Base-by-base conservation (phyloP, 352 stramenopile species). In the Peronosclerospora sorghi region DNA sequence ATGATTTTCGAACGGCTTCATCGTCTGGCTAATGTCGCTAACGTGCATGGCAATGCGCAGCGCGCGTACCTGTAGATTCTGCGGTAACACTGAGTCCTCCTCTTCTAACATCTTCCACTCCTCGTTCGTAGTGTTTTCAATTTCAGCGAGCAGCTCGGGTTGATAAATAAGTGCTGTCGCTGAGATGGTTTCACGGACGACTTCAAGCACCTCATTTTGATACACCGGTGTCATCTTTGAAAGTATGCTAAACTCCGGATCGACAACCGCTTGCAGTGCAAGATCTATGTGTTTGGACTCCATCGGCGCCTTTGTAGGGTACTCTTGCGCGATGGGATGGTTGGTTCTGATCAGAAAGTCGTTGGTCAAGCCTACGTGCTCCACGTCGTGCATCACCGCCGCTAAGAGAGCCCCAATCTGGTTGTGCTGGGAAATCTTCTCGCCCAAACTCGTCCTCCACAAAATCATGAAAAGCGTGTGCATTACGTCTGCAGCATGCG, bases 1-100 rank as follows among this genome's bases (percentile, higher is more conserved):
- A 52, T 90, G 77, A 47, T 83, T 73, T 10, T 23, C 43, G 32
- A 86, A 86, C 30, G 77, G 74, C 59, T 90, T 90, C 68, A 82
- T 86, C 15, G 74, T 87, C 56, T 90, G 77, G 36, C 73, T 80
- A 30, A 90, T 82, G 46, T 90, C 77, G 45, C 74, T 83, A 45
- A 84, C 74, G 42, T 90, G 77, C 68, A 87, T 77, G n/a, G 70
- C 70, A 30, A 70, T 76, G 10, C 74, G 69, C 28, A 86, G 41
- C 23, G 61, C 63, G 9, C 73, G 49, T 5, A 74, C 48, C 40
- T 86, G 73, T 29, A 83, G 55, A 20, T 51, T 50, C 41, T 79
- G 49, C 0, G 70, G 56, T 13, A 86, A 38, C 13, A 73, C 56
- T 0, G 48, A 35, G 19, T 44, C 35, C 13, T 63, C 48, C 15